phyloP scores from a whole-genome alignment of 805 yeast species.

The Maudiozyma barnettii region DNA sequence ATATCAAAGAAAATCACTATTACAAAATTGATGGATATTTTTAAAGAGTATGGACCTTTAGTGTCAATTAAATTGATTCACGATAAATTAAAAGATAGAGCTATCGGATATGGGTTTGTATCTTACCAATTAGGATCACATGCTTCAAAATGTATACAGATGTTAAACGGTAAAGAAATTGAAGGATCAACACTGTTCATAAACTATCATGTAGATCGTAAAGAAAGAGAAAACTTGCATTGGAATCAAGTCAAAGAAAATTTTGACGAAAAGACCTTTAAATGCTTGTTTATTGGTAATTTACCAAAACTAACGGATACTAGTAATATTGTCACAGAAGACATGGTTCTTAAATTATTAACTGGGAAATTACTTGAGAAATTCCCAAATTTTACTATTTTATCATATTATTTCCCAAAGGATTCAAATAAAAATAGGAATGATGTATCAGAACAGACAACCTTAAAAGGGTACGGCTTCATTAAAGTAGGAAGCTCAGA shows the following conservation, averaged over 20 bases:
- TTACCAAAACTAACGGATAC: slow-evolving; percentile 31
- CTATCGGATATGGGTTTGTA: slow-evolving; percentile 53
- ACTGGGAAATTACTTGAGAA: slow-evolving; percentile 39
- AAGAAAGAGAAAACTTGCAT: slow-evolving; percentile 41
- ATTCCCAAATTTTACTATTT: slow-evolving; percentile 22
- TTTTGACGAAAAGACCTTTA: slow-evolving; percentile 38
- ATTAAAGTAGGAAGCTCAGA: slow-evolving; percentile 41
- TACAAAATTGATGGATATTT: slow-evolving; percentile 31
- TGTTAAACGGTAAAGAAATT: slow-evolving; percentile 37
- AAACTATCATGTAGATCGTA: slow-evolving; percentile 56
- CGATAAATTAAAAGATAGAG: slow-evolving; percentile 33
- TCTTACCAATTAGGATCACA: slow-evolving; percentile 47
- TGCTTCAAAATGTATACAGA: slow-evolving; percentile 54
- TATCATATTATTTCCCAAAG: slow-evolving; percentile 26
- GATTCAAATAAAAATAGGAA: slow-evolving; percentile 1
- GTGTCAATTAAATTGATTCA: slow-evolving; percentile 39
- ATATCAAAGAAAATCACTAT: slow-evolving; percentile 33
- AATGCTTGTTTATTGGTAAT: slow-evolving; percentile 46
- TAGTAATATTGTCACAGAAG: slow-evolving; percentile 23
- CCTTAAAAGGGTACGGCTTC: slow-evolving; percentile 41
- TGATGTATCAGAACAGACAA: slow-evolving; percentile 2
- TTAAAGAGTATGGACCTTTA: slow-evolving; percentile 35
- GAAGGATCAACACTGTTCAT: slow-evolving; percentile 34
- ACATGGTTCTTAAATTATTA: slow-evolving; percentile 31
- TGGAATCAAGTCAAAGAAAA: slow-evolving; percentile 32